A percentile compares a stretch with the other conserved stretches of the same genome.
Conservation (phyloP, 805 yeast species). For the Brettanomyces bruxellensis region DNA sequence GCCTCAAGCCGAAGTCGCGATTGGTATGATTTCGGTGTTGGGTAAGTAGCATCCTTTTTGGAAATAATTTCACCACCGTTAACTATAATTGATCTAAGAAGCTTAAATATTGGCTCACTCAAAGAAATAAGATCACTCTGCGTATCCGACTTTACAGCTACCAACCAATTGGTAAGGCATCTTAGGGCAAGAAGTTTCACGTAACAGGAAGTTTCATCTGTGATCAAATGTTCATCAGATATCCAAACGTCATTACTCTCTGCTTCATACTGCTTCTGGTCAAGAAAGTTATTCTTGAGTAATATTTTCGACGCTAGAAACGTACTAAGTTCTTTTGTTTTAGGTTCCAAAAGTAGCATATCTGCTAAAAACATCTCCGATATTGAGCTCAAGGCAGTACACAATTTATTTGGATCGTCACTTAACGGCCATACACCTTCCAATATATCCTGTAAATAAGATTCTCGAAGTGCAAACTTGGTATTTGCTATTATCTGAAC, state of each 20-base stretch:
- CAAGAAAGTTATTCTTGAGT: constrained; percentile 36
- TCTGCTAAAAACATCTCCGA: constrained; percentile 47
- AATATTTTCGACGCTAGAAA: constrained; percentile 54
- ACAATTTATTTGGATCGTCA: constrained; percentile 27
- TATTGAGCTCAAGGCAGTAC: constrained; percentile 50
- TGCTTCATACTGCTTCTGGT: constrained; percentile 14
- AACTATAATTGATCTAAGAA: constrained; percentile 56
- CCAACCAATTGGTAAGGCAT: constrained; percentile 50
- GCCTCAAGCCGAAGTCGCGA: constrained; percentile 58
- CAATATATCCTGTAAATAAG: constrained; percentile 30
- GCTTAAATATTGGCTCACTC: constrained; percentile 57
- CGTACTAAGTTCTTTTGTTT: constrained; percentile 50
- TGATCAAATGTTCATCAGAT: constrained; percentile 10
- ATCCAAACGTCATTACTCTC: constrained; percentile 30
- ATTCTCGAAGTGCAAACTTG: constrained; percentile 27
- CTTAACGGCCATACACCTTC: constrained; percentile 43
- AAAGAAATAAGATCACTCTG: constrained; percentile 32
- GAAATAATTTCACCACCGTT: constrained; percentile 72
- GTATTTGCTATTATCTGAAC: constrained; percentile 46
- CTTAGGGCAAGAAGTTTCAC: constrained; percentile 34
- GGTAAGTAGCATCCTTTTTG: constrained; percentile 31
- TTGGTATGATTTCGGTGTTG: constrained; percentile 58
- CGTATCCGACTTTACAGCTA: constrained; percentile 24
- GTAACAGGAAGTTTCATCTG: constrained; percentile 10
- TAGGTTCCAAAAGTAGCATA: constrained; percentile 37